These are phyloP conservation scores for Solanum okadae DNA, from an alignment of 257 asterid species.

Conservation along the genomic window DNA sequence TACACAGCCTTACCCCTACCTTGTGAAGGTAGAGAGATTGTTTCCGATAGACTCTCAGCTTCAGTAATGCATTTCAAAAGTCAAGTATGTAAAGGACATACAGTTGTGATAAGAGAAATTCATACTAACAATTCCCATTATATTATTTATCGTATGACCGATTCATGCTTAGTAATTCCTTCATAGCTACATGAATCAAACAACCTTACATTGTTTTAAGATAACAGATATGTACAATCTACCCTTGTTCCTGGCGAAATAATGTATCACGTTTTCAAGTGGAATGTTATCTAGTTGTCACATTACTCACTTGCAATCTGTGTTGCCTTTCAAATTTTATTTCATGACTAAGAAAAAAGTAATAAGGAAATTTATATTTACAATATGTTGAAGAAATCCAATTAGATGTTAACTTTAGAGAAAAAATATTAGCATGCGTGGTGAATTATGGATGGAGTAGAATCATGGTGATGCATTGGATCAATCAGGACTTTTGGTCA, in stretches of 20 bases:
- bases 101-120: background rate
- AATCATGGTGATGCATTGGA: background rate
- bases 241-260: background rate
- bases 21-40: background rate
- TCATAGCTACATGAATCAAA: background rate
- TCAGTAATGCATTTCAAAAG: background rate
- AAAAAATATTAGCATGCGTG: background rate
- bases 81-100: background rate
- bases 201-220: background rate
- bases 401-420: background rate
- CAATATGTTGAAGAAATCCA: background rate
- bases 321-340: background rate
- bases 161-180: background rate
- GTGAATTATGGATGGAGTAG: background rate
- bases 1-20: background rate
- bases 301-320: background rate
- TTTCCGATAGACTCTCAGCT: background rate
- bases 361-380: background rate
- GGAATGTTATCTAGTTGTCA: background rate
- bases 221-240: background rate
- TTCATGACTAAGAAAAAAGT: background rate
- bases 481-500: background rate
- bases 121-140: background rate
- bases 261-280: background rate
- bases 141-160: background rate